Evolutionary conservation across 305 asterid genomes (phyloP).

Genomic region (Solanum hybrid): DNA sequence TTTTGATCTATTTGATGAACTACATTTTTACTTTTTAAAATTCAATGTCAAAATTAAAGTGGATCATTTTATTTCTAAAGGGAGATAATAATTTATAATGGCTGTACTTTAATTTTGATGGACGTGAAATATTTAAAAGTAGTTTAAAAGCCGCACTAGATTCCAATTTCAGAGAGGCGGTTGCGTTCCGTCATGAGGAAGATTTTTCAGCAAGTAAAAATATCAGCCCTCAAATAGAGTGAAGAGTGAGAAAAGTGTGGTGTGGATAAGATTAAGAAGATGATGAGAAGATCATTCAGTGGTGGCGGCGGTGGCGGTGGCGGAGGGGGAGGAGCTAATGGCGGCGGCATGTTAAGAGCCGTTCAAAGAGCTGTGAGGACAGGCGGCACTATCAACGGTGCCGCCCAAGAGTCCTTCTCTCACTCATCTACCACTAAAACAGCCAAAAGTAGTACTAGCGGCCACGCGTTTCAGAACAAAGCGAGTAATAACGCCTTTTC

Average conservation of each 20-base stretch:
- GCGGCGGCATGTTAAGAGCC: conserved; percentile 32
- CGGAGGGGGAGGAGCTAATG: neutral
- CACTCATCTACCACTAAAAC: conserved; percentile 13
- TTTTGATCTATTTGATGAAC: too few species aligned
- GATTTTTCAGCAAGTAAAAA: neutral
- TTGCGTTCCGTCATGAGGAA: neutral
- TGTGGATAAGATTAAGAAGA: conserved; percentile 25
- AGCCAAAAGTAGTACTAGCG: neutral
- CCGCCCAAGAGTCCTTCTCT: conserved; percentile 43
- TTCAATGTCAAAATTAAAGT: too few species aligned
- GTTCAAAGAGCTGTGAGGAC: conserved; percentile 42
- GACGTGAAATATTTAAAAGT: neutral
- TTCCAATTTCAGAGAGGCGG: neutral
- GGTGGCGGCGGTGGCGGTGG: conserved; percentile 32
- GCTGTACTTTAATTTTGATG: neutral
- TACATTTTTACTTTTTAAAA: too few species aligned
- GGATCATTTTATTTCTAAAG: too few species aligned
- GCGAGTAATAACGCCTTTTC: neutral
- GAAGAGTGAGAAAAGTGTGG: neutral
- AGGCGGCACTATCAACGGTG: conserved; percentile 28
- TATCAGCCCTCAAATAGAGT: neutral
- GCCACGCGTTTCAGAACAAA: neutral
- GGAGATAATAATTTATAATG: neutral
- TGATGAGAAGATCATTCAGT: conserved; percentile 40
- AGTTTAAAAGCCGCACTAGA: neutral